phyloP scores from a whole-genome alignment of 83 land plant genomes.

The Picea abies region DNA sequence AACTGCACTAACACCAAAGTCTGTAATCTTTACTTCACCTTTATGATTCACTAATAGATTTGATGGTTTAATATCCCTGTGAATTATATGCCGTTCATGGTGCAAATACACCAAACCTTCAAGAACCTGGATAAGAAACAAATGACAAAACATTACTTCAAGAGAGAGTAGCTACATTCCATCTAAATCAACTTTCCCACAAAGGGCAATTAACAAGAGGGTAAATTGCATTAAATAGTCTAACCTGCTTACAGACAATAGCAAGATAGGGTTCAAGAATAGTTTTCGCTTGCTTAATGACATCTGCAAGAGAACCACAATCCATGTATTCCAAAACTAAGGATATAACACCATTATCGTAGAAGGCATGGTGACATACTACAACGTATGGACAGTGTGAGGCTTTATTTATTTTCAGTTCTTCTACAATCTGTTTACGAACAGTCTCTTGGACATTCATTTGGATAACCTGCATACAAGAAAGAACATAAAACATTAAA shows the following conservation, averaged over 20 bases:
- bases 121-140: conserved; percentile 65
- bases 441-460: conserved; percentile 82
- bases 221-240: not conserved
- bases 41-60: conserved; percentile 91
- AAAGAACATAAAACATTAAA: not conserved
- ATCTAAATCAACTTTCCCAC: conserved; percentile 8
- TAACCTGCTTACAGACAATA: conserved; percentile 84
- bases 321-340: conserved; percentile 98
- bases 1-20: conserved; percentile 97
- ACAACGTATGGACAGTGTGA: conserved; percentile 86
- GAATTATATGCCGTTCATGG: conserved; percentile 87
- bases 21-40: conserved; percentile 98
- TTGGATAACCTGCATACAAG: conserved; percentile 76
- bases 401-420: conserved; percentile 87
- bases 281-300: conserved; percentile 70
- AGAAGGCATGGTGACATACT: conserved; percentile 85
- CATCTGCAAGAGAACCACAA: conserved; percentile 94
- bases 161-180: not conserved
- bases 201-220: not conserved
- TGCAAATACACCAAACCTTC: conserved; percentile 87
- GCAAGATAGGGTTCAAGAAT: conserved; percentile 92
- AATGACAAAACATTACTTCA: not conserved
- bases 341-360: conserved; percentile 89
- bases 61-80: conserved; percentile 95
- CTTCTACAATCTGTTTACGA: conserved; percentile 81